Evolutionary conservation across 148 eudicot genomes (phyloP).

Genomic region (Fagopyrum homotropicum): DNA sequence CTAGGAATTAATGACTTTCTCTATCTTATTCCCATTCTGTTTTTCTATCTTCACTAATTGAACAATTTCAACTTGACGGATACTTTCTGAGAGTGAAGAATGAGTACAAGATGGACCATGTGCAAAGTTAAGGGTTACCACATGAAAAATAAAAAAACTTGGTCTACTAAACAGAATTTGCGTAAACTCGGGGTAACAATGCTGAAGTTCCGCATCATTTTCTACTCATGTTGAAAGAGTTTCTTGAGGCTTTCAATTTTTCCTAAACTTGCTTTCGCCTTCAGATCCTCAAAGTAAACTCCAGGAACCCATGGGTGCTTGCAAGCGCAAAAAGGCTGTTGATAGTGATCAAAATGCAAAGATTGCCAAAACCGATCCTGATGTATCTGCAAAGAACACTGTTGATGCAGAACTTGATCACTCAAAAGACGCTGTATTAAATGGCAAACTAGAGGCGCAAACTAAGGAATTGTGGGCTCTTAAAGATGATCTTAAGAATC

Average conservation of each 20-base stretch:
- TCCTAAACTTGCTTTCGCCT: conserved; percentile 5
- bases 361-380: conserved; percentile 41
- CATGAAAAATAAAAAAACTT: background rate
- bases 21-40: background rate
- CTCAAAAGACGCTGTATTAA: conserved; percentile 34
- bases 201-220: background rate
- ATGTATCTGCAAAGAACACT: conserved; percentile 24
- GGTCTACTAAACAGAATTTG: background rate
- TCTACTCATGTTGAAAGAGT: background rate
- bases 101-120: background rate
- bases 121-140: background rate
- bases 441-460: conserved; percentile 70
- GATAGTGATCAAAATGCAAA: conserved; percentile 42
- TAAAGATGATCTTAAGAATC: conserved; percentile 78
- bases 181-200: background rate
- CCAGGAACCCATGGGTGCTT: conserved; percentile 34
- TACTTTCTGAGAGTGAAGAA: background rate
- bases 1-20: background rate
- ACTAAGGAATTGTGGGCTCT: conserved; percentile 69
- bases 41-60: background rate
- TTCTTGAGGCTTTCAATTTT: background rate
- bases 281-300: conserved; percentile 32
- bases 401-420: conserved; percentile 17
- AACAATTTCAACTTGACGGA: background rate
- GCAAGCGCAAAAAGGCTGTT: conserved; percentile 54